Percentiles rank a stretch among this genome's conserved stretches.
phyloP scores from a whole-genome alignment of 2,329 filamentous ascomycete genomes.

The Fonsecaea pugnacius region DNA sequence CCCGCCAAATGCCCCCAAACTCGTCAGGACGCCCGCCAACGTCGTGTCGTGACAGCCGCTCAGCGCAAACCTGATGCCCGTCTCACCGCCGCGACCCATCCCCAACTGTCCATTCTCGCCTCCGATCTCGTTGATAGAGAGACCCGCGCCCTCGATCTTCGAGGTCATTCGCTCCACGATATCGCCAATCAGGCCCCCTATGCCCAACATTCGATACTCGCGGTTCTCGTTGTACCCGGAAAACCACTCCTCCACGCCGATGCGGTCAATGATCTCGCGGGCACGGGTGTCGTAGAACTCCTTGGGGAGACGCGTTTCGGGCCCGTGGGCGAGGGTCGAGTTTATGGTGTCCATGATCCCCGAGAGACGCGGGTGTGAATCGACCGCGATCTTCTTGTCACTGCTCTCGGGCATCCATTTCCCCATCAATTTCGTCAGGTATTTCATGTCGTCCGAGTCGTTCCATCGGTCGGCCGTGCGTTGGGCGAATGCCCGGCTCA shows the following conservation, averaged over 20 bases:
- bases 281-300: constrained; percentile 84
- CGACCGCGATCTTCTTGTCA: constrained; percentile 71
- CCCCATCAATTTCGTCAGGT: constrained; percentile 75
- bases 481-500: constrained; percentile 72
- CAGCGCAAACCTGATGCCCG: constrained; percentile 71
- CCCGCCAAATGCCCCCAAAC: constrained; percentile 75
- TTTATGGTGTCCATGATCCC: constrained; percentile 97
- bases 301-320: constrained; percentile 74
- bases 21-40: constrained; percentile 75
- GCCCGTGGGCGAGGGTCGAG: constrained; percentile 80
- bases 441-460: constrained; percentile 76
- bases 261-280: constrained; percentile 69
- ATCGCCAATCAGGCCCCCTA: constrained; percentile 83
- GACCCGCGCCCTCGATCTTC: constrained; percentile 63
- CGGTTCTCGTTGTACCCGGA: constrained; percentile 78
- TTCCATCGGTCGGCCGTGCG: constrained; percentile 76
- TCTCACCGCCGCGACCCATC: constrained; percentile 54
- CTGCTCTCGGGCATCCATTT: constrained; percentile 81
- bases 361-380: constrained; percentile 79
- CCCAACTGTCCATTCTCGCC: constrained; percentile 45
- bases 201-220: constrained; percentile 88
- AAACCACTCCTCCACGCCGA: constrained; percentile 92
- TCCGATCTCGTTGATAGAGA: constrained; percentile 58
- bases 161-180: constrained; percentile 75
- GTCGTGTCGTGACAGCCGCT: constrained; percentile 94